These are phyloP conservation scores for Suhomyces sp. DNA, from an alignment of 805 yeast species.

Conservation along the genomic window DNA sequence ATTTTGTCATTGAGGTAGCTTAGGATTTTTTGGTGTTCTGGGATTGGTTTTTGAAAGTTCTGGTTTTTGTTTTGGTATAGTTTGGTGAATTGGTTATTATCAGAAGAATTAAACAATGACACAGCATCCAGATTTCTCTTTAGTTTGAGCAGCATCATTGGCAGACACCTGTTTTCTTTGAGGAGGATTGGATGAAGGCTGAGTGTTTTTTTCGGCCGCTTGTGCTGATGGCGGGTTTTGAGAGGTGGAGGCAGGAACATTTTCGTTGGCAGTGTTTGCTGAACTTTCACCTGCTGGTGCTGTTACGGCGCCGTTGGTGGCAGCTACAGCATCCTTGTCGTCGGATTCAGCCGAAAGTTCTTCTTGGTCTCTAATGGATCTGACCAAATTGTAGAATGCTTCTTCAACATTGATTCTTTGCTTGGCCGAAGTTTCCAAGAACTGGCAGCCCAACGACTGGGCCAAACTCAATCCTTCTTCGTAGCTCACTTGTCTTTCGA, in stretches of 20 bases:
- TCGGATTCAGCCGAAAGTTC: constrained; percentile 3
- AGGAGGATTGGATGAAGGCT: constrained; percentile 4
- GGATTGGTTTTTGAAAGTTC: neutral
- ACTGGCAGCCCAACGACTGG: constrained; percentile 61
- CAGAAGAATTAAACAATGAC: constrained; percentile 24
- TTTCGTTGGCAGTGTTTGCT: neutral
- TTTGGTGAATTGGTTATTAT: neutral
- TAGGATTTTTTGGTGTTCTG: too few species aligned
- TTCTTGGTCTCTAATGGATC: constrained; percentile 44
- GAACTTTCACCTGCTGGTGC: neutral
- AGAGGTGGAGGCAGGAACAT: neutral
- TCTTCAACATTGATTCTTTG: constrained; percentile 87
- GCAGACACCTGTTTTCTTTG: constrained; percentile 10
- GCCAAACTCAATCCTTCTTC: constrained; percentile 67
- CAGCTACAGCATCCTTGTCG: constrained; percentile 4
- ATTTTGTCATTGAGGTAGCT: neutral
- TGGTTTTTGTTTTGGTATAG: neutral
- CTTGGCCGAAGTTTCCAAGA: constrained; percentile 92
- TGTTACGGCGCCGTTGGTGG: constrained; percentile 2
- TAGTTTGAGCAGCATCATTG: constrained; percentile 15
- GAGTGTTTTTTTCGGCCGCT: constrained; percentile 6
- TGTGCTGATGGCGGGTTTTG: neutral
- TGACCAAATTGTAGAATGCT: constrained; percentile 68
- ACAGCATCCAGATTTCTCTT: constrained; percentile 38
- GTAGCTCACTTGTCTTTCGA: constrained; percentile 67